Percentiles rank a stretch among this genome's conserved stretches.
These are phyloP conservation scores for Rhynchosporium agropyri DNA, from an alignment of 2,329 filamentous ascomycete species.

Conservation along the genomic window DNA sequence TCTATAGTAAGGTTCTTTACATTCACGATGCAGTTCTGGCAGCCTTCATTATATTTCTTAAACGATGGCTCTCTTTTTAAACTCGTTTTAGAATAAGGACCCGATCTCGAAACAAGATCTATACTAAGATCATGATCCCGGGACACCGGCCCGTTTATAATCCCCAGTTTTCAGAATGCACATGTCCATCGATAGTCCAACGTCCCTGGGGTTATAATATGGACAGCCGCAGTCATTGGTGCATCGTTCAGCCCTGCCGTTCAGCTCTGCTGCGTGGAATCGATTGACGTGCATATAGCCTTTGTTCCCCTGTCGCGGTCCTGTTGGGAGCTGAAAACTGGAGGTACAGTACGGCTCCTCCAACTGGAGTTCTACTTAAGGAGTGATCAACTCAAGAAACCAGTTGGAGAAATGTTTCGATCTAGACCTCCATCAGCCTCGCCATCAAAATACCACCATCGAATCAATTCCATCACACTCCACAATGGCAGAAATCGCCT, in stretches of 20 bases:
- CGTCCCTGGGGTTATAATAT: background rate
- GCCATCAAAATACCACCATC: background rate
- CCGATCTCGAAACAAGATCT: too few relatives aligned
- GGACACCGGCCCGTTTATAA: background rate
- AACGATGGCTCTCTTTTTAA: background rate
- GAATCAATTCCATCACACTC: background rate
- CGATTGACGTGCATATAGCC: background rate
- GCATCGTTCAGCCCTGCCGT: background rate
- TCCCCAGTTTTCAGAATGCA: background rate
- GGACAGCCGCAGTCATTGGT: background rate
- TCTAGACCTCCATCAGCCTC: background rate
- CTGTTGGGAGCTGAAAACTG: background rate
- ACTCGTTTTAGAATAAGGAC: background rate
- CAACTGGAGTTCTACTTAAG: background rate
- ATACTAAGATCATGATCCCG: background rate
- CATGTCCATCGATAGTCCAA: background rate
- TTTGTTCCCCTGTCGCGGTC: background rate
- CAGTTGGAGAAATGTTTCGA: background rate
- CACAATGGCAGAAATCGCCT: background rate
- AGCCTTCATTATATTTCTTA: background rate
- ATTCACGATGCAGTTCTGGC: background rate
- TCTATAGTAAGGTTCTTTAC: background rate
- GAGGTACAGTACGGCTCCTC: background rate
- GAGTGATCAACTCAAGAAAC: background rate
- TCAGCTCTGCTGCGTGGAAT: conserved; percentile 3